A percentile compares a stretch with the other conserved stretches of the same genome.
Conservation (phyloP, 495 filamentous ascomycete genomes). For the Annulohypoxylon nitens region DNA sequence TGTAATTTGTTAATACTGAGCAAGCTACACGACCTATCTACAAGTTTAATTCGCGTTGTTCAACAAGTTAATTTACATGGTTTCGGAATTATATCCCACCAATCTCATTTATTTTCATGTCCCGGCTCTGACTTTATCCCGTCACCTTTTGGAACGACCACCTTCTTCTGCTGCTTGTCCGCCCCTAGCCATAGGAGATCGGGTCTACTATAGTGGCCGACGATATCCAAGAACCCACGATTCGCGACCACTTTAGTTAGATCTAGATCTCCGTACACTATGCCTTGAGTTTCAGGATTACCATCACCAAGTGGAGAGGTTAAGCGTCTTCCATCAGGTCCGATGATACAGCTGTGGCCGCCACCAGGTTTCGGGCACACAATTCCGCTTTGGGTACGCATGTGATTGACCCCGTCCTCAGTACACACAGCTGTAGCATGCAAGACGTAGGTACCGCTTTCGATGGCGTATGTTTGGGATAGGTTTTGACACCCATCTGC, state of each 20-base stretch:
- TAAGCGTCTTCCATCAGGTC: slow-evolving; percentile 65
- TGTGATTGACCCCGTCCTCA: slow-evolving; percentile 58
- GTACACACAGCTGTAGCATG: slow-evolving; percentile 60
- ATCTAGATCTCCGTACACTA: slow-evolving; percentile 64
- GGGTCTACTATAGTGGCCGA: slow-evolving; percentile 67
- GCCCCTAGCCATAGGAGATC: slow-evolving; percentile 68
- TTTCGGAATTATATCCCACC: background rate
- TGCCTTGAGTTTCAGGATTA: slow-evolving; percentile 54
- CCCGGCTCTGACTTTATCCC: slow-evolving; percentile 15
- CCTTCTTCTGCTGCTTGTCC: slow-evolving; percentile 52
- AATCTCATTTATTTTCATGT: slow-evolving; percentile 3
- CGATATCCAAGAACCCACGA: slow-evolving; percentile 59
- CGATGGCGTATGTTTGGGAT: slow-evolving; percentile 65
- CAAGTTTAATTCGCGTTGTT: background rate
- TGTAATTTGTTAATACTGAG: background rate
- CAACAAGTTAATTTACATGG: slow-evolving; percentile 16
- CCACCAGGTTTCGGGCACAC: slow-evolving; percentile 59
- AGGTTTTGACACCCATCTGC: slow-evolving; percentile 56
- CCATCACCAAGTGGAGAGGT: slow-evolving; percentile 53
- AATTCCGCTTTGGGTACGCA: slow-evolving; percentile 54
- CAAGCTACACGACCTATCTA: background rate
- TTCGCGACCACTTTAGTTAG: slow-evolving; percentile 54
- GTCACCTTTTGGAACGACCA: slow-evolving; percentile 25
- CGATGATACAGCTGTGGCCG: slow-evolving; percentile 64
- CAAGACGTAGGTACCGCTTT: slow-evolving; percentile 65